phyloP scores from a whole-genome alignment of 192 early-diverging fungal species.

The Coemansia sp. region DNA sequence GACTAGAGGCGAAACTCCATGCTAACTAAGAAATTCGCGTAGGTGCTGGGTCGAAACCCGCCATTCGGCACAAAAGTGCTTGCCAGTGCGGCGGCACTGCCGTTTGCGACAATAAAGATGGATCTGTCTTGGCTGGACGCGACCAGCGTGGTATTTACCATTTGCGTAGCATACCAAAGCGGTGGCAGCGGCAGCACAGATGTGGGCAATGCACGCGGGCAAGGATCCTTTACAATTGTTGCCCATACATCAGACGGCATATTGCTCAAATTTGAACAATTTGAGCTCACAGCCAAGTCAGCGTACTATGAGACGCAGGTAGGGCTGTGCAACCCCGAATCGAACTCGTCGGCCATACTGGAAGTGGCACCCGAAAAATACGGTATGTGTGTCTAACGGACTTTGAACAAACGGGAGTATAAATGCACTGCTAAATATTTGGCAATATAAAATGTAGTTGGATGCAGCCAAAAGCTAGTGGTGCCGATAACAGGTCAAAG shows the following conservation, averaged over 20 bases:
- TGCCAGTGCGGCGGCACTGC: constrained; percentile 8
- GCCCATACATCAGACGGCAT: constrained; percentile 24
- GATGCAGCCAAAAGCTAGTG: constrained; percentile 13
- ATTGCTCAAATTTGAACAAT: constrained; percentile 26
- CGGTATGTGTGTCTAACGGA: constrained; percentile 15
- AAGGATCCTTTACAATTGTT: constrained; percentile 9
- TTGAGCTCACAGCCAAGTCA: constrained; percentile 4
- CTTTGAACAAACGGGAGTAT: too few species aligned
- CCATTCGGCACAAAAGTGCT: constrained; percentile 59
- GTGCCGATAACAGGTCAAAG: neutral
- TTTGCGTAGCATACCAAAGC: constrained; percentile 1
- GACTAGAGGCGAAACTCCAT: neutral
- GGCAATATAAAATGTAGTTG: constrained; percentile 10
- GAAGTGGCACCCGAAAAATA: constrained; percentile 27
- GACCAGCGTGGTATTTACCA: constrained; percentile 23
- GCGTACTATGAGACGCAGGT: constrained; percentile 20
- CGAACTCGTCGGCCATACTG: constrained; percentile 13
- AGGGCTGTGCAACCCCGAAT: constrained; percentile 30
- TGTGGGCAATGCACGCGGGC: neutral
- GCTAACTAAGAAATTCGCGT: neutral
- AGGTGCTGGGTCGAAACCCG: constrained; percentile 54
- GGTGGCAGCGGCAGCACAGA: neutral
- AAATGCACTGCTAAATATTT: too few species aligned
- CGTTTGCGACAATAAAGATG: constrained; percentile 2
- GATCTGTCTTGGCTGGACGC: constrained; percentile 18